Evolutionary conservation across 768 basidiomycete genomes (phyloP).

Genomic region (Trichaptum fuscoviolaceum): DNA sequence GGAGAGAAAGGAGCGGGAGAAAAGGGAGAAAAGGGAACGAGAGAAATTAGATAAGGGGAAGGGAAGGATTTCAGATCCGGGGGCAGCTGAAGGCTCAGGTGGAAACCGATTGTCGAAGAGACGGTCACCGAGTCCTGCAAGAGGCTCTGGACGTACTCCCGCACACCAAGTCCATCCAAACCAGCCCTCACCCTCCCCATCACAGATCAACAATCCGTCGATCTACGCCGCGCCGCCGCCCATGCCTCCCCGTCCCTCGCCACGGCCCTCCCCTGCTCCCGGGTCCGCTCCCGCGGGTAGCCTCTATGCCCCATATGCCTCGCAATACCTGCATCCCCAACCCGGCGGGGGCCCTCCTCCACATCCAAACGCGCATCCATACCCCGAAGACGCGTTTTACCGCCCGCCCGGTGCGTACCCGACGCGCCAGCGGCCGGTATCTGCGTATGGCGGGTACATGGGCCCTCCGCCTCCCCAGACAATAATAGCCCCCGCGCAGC

Average conservation of each 20-base stretch:
- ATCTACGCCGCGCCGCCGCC: conserved; percentile 34
- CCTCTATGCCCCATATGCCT: background rate
- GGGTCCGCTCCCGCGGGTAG: background rate
- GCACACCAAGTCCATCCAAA: conserved; percentile 30
- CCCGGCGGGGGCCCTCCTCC: too few relatives aligned
- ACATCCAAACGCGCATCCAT: background rate
- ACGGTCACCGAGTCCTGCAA: background rate
- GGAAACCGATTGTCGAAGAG: background rate
- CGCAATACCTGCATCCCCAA: background rate
- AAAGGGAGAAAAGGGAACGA: conserved; percentile 1
- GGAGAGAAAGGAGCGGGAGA: conserved; percentile 5
- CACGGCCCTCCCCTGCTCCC: conserved; percentile 5
- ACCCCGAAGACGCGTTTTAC: background rate
- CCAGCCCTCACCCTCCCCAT: conserved; percentile 37
- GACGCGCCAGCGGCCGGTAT: background rate
- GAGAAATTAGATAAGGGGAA: conserved; percentile 8
- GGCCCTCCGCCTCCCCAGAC: background rate
- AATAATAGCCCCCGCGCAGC: background rate
- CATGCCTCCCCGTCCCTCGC: conserved; percentile 7
- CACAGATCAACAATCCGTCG: conserved; percentile 35
- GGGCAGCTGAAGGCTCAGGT: background rate
- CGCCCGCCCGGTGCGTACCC: background rate
- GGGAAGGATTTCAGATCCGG: conserved; percentile 8
- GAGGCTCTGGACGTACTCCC: conserved; percentile 18
- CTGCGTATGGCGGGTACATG: background rate